Conservation (phyloP, 495 filamentous ascomycete species). For the Aspergillus asperescens region DNA sequence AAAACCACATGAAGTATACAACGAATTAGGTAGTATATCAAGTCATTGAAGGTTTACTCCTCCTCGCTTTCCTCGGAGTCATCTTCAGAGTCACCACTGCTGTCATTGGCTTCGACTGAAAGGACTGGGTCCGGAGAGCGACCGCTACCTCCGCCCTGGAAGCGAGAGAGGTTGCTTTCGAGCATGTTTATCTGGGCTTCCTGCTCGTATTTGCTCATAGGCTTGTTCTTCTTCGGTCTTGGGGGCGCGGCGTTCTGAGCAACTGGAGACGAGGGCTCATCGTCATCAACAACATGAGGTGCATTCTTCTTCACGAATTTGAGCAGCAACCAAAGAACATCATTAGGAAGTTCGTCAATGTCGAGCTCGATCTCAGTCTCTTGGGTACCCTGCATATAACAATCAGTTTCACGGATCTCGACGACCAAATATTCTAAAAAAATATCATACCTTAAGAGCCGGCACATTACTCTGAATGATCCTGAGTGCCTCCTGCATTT, state of each 20-base stretch:
- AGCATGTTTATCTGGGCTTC: conserved; percentile 81
- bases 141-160: conserved; percentile 37
- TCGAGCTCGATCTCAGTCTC: conserved; percentile 87
- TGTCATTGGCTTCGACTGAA: conserved; percentile 45
- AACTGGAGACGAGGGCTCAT: conserved; percentile 34
- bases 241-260: conserved; percentile 46
- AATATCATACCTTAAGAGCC: conserved; percentile 55
- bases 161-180: conserved; percentile 50
- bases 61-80: conserved; percentile 54
- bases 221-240: conserved; percentile 96
- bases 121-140: conserved; percentile 38
- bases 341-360: conserved; percentile 74
- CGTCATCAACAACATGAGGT: conserved; percentile 49
- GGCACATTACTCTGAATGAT: conserved; percentile 88
- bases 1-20: background rate
- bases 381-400: conserved; percentile 51
- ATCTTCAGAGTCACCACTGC: conserved; percentile 48
- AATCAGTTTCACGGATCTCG: conserved; percentile 17
- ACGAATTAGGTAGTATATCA: background rate
- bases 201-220: conserved; percentile 93
- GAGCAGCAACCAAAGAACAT: conserved; percentile 69
- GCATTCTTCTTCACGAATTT: conserved; percentile 66
- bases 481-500: conserved; percentile 73
- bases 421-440: background rate
- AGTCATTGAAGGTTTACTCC: conserved; percentile 32